These are phyloP conservation scores for Sporothrix brasiliensis DNA, from an alignment of 2,329 filamentous ascomycete genomes.

Conservation along the genomic window DNA sequence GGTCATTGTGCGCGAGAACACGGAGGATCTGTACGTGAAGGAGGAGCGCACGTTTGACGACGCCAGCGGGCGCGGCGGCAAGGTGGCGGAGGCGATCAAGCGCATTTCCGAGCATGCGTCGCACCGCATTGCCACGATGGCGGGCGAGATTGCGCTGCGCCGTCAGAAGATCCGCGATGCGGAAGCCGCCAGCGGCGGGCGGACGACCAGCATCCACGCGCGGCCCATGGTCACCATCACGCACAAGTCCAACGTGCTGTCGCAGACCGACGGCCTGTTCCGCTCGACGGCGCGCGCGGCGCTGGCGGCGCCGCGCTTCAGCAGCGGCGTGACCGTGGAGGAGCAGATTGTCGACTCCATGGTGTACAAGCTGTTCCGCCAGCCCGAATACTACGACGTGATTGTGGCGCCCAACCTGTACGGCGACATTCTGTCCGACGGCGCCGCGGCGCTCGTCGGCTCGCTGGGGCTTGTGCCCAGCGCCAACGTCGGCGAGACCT, in stretches of 20 bases:
- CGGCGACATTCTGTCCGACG: conserved; percentile 94
- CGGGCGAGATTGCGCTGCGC: conserved; percentile 88
- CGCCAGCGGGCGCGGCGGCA: conserved; percentile 65
- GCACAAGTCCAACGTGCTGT: conserved; percentile 97
- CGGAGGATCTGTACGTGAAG: conserved; percentile 97
- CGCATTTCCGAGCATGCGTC: conserved; percentile 87
- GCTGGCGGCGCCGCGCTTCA: conserved; percentile 67
- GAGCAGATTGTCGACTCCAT: conserved; percentile 99
- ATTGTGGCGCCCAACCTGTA: conserved; percentile 98
- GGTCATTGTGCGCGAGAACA: conserved; percentile 98
- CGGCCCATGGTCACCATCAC: conserved; percentile 87
- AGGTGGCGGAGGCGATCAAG: conserved; percentile 96
- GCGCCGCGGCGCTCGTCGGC: conserved; percentile 89
- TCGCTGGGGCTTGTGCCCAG: conserved; percentile 89
- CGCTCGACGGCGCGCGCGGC: conserved; percentile 75
- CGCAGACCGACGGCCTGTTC: conserved; percentile 96
- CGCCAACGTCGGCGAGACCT: conserved; percentile 91
- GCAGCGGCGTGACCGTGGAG: conserved; percentile 67
- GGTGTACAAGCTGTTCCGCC: conserved; percentile 99
- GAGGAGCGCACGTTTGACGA: conserved; percentile 80
- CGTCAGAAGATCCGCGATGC: conserved; percentile 75
- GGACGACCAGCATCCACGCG: conserved; percentile 61
- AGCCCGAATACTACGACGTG: conserved; percentile 93
- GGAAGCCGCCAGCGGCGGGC: conserved; percentile 51
- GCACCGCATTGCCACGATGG: conserved; percentile 85